Evolutionary conservation across 805 yeast species (phyloP).

Genomic region (Grigorovia jiainica): DNA sequence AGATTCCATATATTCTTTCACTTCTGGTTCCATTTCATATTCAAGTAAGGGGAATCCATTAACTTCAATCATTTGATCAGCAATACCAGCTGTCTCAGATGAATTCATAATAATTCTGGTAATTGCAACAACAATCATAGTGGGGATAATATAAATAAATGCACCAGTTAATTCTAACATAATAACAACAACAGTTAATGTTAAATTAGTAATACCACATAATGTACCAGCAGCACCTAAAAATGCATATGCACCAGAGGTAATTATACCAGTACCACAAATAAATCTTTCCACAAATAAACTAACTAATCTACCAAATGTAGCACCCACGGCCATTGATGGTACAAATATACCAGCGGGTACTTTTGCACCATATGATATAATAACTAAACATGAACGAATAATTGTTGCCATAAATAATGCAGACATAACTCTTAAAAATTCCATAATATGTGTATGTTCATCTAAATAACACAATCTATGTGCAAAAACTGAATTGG

Average conservation of each 20-base stretch:
- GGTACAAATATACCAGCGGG: constrained; percentile 99
- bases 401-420: constrained; percentile 62
- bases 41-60: constrained; percentile 77
- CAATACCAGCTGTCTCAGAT: constrained; percentile 82
- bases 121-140: constrained; percentile 89
- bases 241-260: constrained; percentile 92
- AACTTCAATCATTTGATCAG: constrained; percentile 86
- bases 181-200: constrained; percentile 86
- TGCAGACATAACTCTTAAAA: constrained; percentile 36
- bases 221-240: constrained; percentile 94
- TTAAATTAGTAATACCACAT: constrained; percentile 87
- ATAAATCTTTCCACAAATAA: constrained; percentile 47
- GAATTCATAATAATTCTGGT: constrained; percentile 72
- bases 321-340: constrained; percentile 93
- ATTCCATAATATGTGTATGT: constrained; percentile 17
- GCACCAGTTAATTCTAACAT: constrained; percentile 98
- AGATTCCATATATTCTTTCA: constrained; percentile 34
- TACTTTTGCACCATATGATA: constrained; percentile 86
- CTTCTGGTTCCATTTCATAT: constrained; percentile 60
- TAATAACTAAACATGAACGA: constrained; percentile 60
- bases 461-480: constrained; percentile 32
- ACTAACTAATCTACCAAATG: constrained; percentile 85
- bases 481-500: constrained; percentile 31
- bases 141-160: constrained; percentile 78
- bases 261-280: constrained; percentile 48